phyloP scores from a whole-genome alignment of 148 eudicot genomes.

The Pouteria glomerata region DNA sequence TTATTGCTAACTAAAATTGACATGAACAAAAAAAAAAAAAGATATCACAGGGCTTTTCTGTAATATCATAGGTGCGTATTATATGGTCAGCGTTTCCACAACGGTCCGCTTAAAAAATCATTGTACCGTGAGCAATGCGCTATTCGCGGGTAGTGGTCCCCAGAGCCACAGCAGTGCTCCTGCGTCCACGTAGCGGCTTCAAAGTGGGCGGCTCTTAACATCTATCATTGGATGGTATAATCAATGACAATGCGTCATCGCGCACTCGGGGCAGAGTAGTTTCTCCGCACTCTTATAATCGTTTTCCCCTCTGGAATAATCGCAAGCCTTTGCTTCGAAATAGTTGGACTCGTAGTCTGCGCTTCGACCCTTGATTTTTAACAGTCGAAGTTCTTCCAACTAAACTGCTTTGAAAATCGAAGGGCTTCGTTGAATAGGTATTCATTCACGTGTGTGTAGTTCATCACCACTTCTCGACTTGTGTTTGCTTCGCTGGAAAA shows the following conservation, averaged over 20 bases:
- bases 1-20: no score
- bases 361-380: neutral
- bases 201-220: neutral
- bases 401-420: neutral
- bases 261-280: conserved; percentile 5
- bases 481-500: neutral
- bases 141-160: no score
- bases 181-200: neutral
- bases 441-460: neutral
- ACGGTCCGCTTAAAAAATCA: no score
- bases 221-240: neutral
- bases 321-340: no score
- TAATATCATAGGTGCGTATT: no score
- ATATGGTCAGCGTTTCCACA: no score
- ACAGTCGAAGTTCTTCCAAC: no score
- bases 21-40: no score
- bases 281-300: neutral
- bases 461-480: neutral
- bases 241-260: neutral
- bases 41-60: no score
- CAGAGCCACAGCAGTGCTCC: no score
- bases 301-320: no score
- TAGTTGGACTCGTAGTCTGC: neutral
- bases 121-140: no score
- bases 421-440: neutral